phyloP scores from a whole-genome alignment of 345 rosid species.

The Bruguiera gymnorhiza region DNA sequence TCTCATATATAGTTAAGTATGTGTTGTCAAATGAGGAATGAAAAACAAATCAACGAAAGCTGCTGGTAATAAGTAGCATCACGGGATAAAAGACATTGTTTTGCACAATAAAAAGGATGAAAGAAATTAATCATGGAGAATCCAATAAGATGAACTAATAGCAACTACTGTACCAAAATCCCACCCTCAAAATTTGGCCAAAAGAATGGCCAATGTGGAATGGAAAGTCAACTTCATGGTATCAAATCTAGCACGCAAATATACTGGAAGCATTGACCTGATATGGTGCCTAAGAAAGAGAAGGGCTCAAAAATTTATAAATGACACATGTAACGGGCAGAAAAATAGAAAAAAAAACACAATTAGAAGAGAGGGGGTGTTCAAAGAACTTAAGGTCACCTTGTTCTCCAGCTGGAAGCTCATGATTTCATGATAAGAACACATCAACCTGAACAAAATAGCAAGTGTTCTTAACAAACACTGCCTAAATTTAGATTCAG shows the following conservation, averaged over 20 bases:
- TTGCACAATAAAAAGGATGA: too few species aligned
- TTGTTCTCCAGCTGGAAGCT: slow-evolving; percentile 56
- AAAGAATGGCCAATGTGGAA: background rate
- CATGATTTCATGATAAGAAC: slow-evolving; percentile 89
- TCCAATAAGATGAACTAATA: background rate
- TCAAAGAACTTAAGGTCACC: slow-evolving; percentile 41
- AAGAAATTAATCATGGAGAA: background rate
- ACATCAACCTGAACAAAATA: slow-evolving; percentile 75
- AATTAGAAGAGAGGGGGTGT: background rate
- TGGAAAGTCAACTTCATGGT: background rate
- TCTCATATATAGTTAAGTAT: background rate
- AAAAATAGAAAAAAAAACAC: background rate
- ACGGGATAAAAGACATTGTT: too few species aligned
- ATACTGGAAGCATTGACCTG: background rate
- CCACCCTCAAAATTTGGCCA: background rate
- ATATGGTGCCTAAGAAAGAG: background rate
- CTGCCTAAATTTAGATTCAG: slow-evolving; percentile 92
- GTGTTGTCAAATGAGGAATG: too few species aligned
- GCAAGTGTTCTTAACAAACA: slow-evolving; percentile 86
- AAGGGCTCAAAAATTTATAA: background rate
- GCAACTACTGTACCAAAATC: background rate
- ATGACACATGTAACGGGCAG: too few species aligned
- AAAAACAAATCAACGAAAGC: too few species aligned
- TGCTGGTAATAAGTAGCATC: too few species aligned
- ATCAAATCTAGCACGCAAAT: background rate